Evolutionary conservation across 257 asterid genomes (phyloP).

Genomic region (Parsonsia alboflavescens): DNA sequence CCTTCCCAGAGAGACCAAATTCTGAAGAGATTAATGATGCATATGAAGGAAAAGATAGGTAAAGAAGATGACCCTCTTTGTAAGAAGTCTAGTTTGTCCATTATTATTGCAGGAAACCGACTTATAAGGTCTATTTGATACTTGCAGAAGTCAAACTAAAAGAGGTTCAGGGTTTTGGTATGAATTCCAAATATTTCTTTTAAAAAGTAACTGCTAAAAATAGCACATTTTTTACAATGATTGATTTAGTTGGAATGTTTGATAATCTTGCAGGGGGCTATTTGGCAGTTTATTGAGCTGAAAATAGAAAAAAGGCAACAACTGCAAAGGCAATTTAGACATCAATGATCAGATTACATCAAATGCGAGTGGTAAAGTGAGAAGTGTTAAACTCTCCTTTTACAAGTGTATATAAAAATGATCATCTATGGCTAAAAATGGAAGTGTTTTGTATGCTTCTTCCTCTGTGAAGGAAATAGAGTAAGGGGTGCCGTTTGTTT

Average conservation of each 20-base stretch:
- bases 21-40: conserved; percentile 78
- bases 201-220: conserved; percentile 4
- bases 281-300: conserved; percentile 51
- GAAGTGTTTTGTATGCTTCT: not conserved
- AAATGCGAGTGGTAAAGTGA: not conserved
- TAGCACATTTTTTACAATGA: conserved; percentile 9
- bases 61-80: conserved; percentile 9
- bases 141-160: conserved; percentile 55
- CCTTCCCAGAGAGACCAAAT: conserved; percentile 59
- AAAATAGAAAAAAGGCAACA: not conserved
- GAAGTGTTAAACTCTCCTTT: not conserved
- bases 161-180: conserved; percentile 75
- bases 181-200: conserved; percentile 22
- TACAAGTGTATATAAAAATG: not conserved
- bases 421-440: not conserved
- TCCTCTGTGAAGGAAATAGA: not conserved
- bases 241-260: not conserved
- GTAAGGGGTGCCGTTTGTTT: not conserved
- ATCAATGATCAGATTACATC: no score
- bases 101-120: conserved; percentile 4
- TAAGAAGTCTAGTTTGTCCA: not conserved
- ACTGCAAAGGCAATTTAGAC: not conserved
- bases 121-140: conserved; percentile 15
- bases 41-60: conserved; percentile 87
- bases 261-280: conserved; percentile 50